phyloP scores from a whole-genome alignment of 2,329 filamentous ascomycete species.

The Leptographium procerum region DNA sequence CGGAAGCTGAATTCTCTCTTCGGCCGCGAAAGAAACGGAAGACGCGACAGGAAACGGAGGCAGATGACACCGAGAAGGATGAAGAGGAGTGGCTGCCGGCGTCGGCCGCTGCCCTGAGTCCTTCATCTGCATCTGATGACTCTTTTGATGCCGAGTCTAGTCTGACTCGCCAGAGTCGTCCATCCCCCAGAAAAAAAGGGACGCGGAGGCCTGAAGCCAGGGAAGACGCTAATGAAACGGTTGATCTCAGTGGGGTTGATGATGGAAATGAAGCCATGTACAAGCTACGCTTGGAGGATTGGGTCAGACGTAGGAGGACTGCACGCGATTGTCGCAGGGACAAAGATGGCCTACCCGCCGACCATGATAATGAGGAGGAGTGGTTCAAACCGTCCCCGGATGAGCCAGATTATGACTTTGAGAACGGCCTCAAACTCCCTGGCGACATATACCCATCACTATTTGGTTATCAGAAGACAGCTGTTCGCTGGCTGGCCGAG shows the following conservation, averaged over 20 bases:
- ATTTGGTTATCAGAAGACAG: slow-evolving; percentile 95
- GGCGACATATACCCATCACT: slow-evolving; percentile 87
- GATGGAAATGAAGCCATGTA: slow-evolving; percentile 83
- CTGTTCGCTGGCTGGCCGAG: slow-evolving; percentile 92
- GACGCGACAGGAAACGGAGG: slow-evolving; percentile 21
- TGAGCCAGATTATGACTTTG: slow-evolving; percentile 61
- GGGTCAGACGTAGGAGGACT: slow-evolving; percentile 47
- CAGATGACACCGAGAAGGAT: slow-evolving; percentile 20
- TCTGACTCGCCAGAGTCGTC: slow-evolving; percentile 16
- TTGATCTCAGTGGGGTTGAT: slow-evolving; percentile 54
- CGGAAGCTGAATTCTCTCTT: slow-evolving; percentile 44
- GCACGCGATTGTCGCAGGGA: slow-evolving; percentile 26
- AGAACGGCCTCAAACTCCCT: slow-evolving; percentile 67
- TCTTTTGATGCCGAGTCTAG: slow-evolving; percentile 5
- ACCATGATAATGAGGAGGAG: slow-evolving; percentile 42
- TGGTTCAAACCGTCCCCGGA: slow-evolving; percentile 84
- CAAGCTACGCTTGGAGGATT: slow-evolving; percentile 60
- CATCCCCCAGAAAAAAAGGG: slow-evolving; percentile 22
- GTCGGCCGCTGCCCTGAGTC: slow-evolving; percentile 14
- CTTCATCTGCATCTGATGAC: slow-evolving; percentile 11
- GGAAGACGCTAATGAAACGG: slow-evolving; percentile 20
- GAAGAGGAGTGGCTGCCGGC: slow-evolving; percentile 11
- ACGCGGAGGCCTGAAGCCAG: not conserved
- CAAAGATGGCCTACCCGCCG: slow-evolving; percentile 21
- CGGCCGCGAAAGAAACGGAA: slow-evolving; percentile 47